A percentile compares a stretch with the other conserved stretches of the same genome.
Conservation (phyloP, 176 grass and related monocot genomes). For the Phyllostachys edulis region DNA sequence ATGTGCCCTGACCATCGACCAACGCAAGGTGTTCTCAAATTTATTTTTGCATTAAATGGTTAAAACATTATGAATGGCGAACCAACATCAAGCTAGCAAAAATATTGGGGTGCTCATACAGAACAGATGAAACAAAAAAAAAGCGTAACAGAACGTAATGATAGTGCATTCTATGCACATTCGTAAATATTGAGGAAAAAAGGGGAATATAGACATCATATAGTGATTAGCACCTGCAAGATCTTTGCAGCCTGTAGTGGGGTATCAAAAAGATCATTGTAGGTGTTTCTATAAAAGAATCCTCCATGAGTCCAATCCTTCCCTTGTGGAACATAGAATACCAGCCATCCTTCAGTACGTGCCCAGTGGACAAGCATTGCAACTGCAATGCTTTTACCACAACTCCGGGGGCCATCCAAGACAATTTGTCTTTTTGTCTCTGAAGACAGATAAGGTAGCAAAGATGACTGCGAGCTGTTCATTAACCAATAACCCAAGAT, state of each 20-base stretch:
- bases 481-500: neutral
- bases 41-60: neutral
- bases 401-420: constrained; percentile 84
- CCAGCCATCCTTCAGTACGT: constrained; percentile 90
- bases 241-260: constrained; percentile 66
- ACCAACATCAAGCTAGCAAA: neutral
- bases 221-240: constrained; percentile 60
- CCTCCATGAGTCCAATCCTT: constrained; percentile 95
- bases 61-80: constrained; percentile 1
- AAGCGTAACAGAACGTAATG: neutral
- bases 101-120: neutral
- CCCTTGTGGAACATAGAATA: constrained; percentile 93
- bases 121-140: constrained; percentile 1
- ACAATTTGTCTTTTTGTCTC: constrained; percentile 83
- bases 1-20: neutral
- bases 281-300: constrained; percentile 83
- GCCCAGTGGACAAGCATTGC: constrained; percentile 99
- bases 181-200: constrained; percentile 24
- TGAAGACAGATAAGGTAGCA: constrained; percentile 28
- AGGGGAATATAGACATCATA: neutral
- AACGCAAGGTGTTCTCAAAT: neutral
- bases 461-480: neutral
- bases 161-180: neutral
- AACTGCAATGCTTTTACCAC: constrained; percentile 89
- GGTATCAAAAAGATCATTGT: constrained; percentile 77